Base-by-base conservation (phyloP, 1,139 yeast species). In the Pichia inconspicua region DNA sequence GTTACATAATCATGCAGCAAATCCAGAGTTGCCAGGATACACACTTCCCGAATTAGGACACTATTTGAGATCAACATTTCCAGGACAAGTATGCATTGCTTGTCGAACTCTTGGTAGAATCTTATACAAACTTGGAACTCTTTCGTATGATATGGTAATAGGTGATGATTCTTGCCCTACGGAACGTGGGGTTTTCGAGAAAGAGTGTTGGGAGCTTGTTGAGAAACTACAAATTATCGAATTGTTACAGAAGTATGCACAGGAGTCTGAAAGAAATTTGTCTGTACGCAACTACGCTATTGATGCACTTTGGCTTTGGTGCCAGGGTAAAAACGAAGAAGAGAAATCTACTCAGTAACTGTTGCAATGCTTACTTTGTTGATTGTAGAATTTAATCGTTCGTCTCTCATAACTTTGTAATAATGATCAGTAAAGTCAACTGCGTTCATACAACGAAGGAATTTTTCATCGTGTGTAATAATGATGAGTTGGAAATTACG, bases 261-360 rank as follows among this genome's bases (percentile, higher is more conserved):
- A 84, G 57, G 96, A 87, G 50, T 64, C 66, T 12, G 70, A 68
- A 45, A 71, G 68, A 28, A 86, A 86, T 61, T 54, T 90, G 41
- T 85, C 92, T 30, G 90, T 90, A 3, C 72, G 89, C 54, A 85
- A 80, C 55, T 86, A 89, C 61, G 96, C 97, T 1, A 75, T 86
- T 25, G 98, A 92, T 56, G 97, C 97, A 0, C 72, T 92, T 41
- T 92, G 97, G 97, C 70, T 90, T 47, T 88, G 95, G 92, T 82
- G 75, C 58, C 77, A 82, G 59, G 89, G 86, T n/a, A 86, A 86
- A 5, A 89, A 89, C 2, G 11, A 41, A 43, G 28, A 47, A 34
- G 30, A 48, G 43, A 15, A 44, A 25, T 19, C 66, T 48, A 22
- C 22, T 49, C 53, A 12, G 48, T 53, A 28, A 55, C 50, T 10